phyloP scores from a whole-genome alignment of 192 early-diverging fungal species.

The Coemansia sp. region DNA sequence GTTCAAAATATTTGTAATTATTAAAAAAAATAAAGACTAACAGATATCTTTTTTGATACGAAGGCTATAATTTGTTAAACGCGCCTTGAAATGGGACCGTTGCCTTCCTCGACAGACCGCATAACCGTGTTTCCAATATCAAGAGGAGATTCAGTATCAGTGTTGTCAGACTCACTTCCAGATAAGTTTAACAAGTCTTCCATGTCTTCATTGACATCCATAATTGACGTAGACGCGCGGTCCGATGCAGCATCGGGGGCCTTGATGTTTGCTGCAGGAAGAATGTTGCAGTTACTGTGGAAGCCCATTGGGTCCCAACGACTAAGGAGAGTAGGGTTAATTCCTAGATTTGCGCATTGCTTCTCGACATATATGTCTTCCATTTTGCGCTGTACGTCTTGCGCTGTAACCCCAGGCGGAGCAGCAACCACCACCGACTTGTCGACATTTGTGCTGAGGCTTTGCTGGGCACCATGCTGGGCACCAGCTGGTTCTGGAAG shows the following conservation, averaged over 20 bases:
- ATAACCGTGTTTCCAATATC: neutral
- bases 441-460: no score
- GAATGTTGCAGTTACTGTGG: no score
- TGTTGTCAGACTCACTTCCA: constrained; percentile 8
- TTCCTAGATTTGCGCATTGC: constrained; percentile 21
- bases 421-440: neutral
- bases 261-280: neutral
- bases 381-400: constrained; percentile 15
- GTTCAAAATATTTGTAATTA: no score
- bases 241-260: neutral
- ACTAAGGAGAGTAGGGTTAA: constrained; percentile 22
- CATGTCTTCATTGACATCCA: neutral
- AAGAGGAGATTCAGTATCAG: neutral
- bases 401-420: neutral
- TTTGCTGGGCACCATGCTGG: no score
- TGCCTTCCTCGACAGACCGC: constrained; percentile 1
- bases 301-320: constrained; percentile 32
- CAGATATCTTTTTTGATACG: neutral
- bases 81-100: no score
- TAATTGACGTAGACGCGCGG: neutral
- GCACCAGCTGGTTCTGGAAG: neutral
- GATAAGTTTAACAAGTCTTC: neutral
- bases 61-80: neutral
- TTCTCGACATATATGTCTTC: constrained; percentile 24
- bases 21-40: neutral